Evolutionary conservation across 257 asterid species (phyloP), one percentile per base, ranked within the genome.

Genomic region (Prunella vulgaris): DNA sequence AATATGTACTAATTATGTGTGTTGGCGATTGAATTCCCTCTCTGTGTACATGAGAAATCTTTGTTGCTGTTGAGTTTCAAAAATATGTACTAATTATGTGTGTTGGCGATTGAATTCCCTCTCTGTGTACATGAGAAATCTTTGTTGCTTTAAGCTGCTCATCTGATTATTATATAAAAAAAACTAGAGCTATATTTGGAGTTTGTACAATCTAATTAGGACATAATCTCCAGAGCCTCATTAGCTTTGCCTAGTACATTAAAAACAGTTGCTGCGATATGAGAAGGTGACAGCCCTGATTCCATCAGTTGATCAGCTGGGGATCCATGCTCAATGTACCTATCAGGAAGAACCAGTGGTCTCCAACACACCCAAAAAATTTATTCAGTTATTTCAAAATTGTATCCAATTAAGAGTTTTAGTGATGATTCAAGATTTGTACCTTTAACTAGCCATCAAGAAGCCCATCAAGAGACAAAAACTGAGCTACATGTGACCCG

Each of bases 341-440:
- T 83, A 79, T 93, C 99, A 0, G 96, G 99, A 60, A 93, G 96
- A 69, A 90, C 97, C 82, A 89, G n/a, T 1, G 99, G 99, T 80
- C 97, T 88, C 99, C 99, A 93, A 96, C 87, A 88, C 83, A 82
- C 1, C 7, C n/a, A n/a, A n/a, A 22, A 75, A 66, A 18, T 65
- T n/a, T n/a, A n/a, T 69, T 49, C 60, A 62, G n/a, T 18, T 18
- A n/a, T 25, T 1, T 10, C 63, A 14, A 21, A 22, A 6, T 40
- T 66, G 17, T 7, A 4, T 24, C 25, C 24, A 63, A 63, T 14
- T 37, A 8, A n/a, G n/a, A 33, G 52, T 24, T 56, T 10, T 20
- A 20, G n/a, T n/a, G 59, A 15, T 1, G n/a, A 51, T 13, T 68
- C 56, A 13, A 57, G 24, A 60, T 12, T 70, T 14, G 38, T 80